phyloP scores from a whole-genome alignment of 495 filamentous ascomycete genomes.

The Penicillium cosmopolitanum region DNA sequence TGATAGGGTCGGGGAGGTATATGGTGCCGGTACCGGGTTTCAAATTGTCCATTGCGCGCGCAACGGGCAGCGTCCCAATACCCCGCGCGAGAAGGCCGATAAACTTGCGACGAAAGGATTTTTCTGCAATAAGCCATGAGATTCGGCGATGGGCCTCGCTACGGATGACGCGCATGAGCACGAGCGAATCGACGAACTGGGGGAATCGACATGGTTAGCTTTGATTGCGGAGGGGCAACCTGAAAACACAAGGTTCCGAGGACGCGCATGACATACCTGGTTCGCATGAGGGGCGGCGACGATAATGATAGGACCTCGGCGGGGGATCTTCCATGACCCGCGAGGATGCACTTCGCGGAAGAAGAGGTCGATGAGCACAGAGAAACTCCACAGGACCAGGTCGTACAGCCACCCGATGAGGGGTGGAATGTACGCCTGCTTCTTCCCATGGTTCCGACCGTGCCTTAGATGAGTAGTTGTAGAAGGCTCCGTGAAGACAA shows the following conservation, averaged over 20 bases:
- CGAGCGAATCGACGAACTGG: slow-evolving; percentile 92
- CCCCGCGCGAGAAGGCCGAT: slow-evolving; percentile 80
- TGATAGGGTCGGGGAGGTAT: slow-evolving; percentile 87
- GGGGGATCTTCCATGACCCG: slow-evolving; percentile 89
- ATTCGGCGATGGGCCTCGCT: slow-evolving; percentile 86
- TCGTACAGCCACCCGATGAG: slow-evolving; percentile 81
- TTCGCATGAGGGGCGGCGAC: slow-evolving; percentile 99
- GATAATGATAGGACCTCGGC: slow-evolving; percentile 86
- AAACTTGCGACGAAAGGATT: slow-evolving; percentile 85
- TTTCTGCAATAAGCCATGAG: slow-evolving; percentile 90
- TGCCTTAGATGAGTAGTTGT: background rate
- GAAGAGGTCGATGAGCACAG: slow-evolving; percentile 88
- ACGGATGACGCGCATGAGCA: slow-evolving; percentile 86
- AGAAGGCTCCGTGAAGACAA: background rate
- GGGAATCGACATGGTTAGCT: slow-evolving; percentile 13
- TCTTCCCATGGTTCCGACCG: slow-evolving; percentile 32
- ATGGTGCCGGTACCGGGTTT: slow-evolving; percentile 78
- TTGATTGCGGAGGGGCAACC: background rate
- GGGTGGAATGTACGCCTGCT: slow-evolving; percentile 63
- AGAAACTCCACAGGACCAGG: slow-evolving; percentile 78
- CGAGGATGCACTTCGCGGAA: slow-evolving; percentile 97
- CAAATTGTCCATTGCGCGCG: slow-evolving; percentile 84
- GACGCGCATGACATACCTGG: slow-evolving; percentile 61
- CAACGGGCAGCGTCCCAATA: slow-evolving; percentile 86
- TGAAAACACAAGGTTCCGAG: background rate